Evolutionary conservation across 192 early-diverging fungal genomes (phyloP), one percentile per base, ranked within the genome.

Genomic region (Phycomyces blakesleeanus): DNA sequence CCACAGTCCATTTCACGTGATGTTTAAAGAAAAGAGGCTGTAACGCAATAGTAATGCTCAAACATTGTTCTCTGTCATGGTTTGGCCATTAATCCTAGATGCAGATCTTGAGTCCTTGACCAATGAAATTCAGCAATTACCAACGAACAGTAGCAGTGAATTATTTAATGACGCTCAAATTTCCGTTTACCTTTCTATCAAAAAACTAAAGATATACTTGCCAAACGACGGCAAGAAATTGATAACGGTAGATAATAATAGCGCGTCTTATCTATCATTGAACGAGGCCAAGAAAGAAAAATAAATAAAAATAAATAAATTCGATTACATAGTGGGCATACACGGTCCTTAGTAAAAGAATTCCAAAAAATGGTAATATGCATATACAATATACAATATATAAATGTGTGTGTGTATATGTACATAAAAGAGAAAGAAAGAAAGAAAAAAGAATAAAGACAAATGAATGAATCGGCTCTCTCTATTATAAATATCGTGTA

Each of bases 231-330:
- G 50, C 29, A 21, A 21, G 16, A 38, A 29, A 40, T 39, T 63
- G 50, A 63, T 63, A 18, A 63, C 61, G 29, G 61, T 63, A 63
- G 44, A 63, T 29, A 60, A 29, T 24, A 60, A n/a, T n/a, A n/a
- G n/a, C n/a, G n/a, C 29, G 18, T 39, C 37, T 41, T n/a, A 25
- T 9, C 26, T 55, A 55, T 37, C 7, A 7, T 34, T 34, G 44
- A 47, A 47, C 18, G 18, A 47, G 18, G 18, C 18, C 15, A 47
- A 47, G 18, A 18, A 47, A 11, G 11, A 47, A 11, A 26, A 55
- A 55, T 6, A 55, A 26, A 26, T 7, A 16, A 0, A 15, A 34
- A 55, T 60, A 12, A 1, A 26, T 37, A 50, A 9, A 50, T 37
- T 29, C 18, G 14, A n/a, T 51, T 61, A 22, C 27, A 37, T 51